Evolutionary conservation across 1,284 basidiomycete species (phyloP).

Genomic region (Dichomitus squalens): DNA sequence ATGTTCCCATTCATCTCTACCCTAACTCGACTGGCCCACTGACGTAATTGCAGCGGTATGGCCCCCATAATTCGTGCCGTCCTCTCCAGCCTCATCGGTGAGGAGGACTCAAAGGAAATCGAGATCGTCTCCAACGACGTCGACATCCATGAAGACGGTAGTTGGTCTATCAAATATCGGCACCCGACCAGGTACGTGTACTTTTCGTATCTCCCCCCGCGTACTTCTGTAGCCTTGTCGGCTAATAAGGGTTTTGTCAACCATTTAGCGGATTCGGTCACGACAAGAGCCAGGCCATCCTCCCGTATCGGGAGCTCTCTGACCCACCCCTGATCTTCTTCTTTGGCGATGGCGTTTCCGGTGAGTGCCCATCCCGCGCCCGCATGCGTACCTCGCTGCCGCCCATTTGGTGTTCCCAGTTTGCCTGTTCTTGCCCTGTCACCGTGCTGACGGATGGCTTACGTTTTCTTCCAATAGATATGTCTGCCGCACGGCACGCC

Average conservation of each 20-base stretch:
- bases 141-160: constrained; percentile 61
- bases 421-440: too few relatives aligned
- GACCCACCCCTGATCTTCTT: constrained; percentile 86
- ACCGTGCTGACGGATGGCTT: too few relatives aligned
- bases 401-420: neutral
- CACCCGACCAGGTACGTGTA: constrained; percentile 76
- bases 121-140: constrained; percentile 92
- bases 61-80: constrained; percentile 89
- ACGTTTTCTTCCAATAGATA: constrained; percentile 69
- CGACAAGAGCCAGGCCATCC: constrained; percentile 90
- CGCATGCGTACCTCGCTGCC: neutral
- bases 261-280: constrained; percentile 77
- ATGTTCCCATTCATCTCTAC: neutral
- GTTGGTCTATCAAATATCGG: constrained; percentile 86
- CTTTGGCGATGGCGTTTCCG: constrained; percentile 94
- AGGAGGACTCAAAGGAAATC: constrained; percentile 74
- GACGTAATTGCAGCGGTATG: constrained; percentile 70
- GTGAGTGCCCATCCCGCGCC: constrained; percentile 42
- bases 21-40: neutral
- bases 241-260: neutral
- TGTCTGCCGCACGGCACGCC: constrained; percentile 88
- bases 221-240: neutral
- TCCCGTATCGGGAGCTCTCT: constrained; percentile 77
- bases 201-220: neutral
- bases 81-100: constrained; percentile 76